Conservation (phyloP, 1,284 basidiomycete genomes). For the Ustilago curta region DNA sequence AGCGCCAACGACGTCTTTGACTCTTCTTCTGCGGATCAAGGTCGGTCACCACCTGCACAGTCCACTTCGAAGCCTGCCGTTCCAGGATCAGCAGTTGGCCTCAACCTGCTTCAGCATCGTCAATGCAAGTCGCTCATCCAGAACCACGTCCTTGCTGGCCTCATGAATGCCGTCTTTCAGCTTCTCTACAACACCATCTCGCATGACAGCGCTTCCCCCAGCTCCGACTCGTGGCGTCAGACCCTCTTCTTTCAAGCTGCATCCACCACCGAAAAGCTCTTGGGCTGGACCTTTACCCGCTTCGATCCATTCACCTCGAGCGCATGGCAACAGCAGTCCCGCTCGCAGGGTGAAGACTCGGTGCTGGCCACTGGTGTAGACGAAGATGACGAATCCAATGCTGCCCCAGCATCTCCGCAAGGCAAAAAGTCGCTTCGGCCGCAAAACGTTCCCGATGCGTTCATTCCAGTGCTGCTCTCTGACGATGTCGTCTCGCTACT, state of each 20-base stretch:
- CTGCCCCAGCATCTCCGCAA: slow-evolving; percentile 2
- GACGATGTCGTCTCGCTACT: slow-evolving; percentile 54
- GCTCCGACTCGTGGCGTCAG: slow-evolving; percentile 21
- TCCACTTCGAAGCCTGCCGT: slow-evolving; percentile 31
- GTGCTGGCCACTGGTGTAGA: slow-evolving; percentile 29
- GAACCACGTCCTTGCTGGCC: slow-evolving; percentile 47
- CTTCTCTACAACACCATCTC: slow-evolving; percentile 52
- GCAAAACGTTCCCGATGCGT: slow-evolving; percentile 34
- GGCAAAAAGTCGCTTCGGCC: slow-evolving; percentile 23
- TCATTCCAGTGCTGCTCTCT: slow-evolving; percentile 40
- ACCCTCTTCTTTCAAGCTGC: slow-evolving; percentile 48
- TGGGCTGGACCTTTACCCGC: slow-evolving; percentile 56
- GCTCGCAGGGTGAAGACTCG: slow-evolving; percentile 28
- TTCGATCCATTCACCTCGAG: slow-evolving; percentile 44
- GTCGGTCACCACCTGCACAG: slow-evolving; percentile 17
- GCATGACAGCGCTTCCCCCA: slow-evolving; percentile 15
- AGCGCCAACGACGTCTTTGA: slow-evolving; percentile 45
- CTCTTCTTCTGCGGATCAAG: slow-evolving; percentile 20
- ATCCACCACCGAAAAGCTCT: slow-evolving; percentile 49
- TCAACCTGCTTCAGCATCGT: slow-evolving; percentile 51
- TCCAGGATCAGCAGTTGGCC: slow-evolving; percentile 49
- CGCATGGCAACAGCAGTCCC: slow-evolving; percentile 45
- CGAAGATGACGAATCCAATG: slow-evolving; percentile 29
- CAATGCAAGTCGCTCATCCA: slow-evolving; percentile 60
- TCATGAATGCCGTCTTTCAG: slow-evolving; percentile 47